phyloP scores from a whole-genome alignment of 768 basidiomycete genomes.

The Suillus cothurnatus region DNA sequence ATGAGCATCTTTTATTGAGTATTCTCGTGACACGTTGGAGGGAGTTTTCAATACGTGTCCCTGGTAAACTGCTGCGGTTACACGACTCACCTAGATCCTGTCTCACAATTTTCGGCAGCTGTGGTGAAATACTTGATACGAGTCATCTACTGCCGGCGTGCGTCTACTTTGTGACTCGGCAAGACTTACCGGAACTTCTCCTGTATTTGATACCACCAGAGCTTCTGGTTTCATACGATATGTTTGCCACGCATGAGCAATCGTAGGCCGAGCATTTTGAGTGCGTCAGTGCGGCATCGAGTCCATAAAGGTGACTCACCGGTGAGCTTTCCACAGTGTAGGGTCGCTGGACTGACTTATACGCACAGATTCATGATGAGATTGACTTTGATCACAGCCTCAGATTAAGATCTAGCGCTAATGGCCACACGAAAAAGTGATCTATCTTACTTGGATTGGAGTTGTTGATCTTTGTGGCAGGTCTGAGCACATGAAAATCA shows the following conservation, averaged over 20 bases:
- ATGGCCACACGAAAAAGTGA: not conserved
- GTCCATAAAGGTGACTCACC: not conserved
- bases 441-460: not conserved
- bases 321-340: not conserved
- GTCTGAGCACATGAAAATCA: not conserved
- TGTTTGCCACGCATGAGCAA: not conserved
- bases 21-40: not conserved
- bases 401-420: slow-evolving; percentile 3
- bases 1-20: not conserved
- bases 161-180: not conserved
- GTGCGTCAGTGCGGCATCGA: not conserved
- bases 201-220: not conserved
- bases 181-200: not conserved
- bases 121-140: not conserved
- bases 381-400: slow-evolving; percentile 4
- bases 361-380: not conserved
- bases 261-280: not conserved
- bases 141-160: not conserved
- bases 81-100: not conserved
- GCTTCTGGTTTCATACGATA: not conserved
- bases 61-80: not conserved
- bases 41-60: not conserved
- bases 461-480: not conserved
- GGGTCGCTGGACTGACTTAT: not conserved
- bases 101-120: not conserved